These are phyloP conservation scores for Pleurozium schreberi DNA, from an alignment of 225 moss, liverwort and hornwort species.

Conservation along the genomic window DNA sequence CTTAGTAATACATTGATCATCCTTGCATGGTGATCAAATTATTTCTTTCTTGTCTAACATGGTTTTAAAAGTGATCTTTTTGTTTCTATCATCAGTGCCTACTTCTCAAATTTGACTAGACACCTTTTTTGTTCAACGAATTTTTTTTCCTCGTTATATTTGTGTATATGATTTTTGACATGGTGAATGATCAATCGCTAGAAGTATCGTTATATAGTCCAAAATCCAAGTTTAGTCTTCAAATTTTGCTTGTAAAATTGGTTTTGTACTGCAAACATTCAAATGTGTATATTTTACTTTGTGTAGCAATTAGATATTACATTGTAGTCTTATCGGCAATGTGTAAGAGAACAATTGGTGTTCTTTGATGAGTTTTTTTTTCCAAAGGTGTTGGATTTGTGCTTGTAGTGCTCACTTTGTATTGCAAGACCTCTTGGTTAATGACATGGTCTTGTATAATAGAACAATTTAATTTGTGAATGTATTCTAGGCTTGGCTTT, in stretches of 20 bases:
- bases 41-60: neutral
- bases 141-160: neutral
- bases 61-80: neutral
- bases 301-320: neutral
- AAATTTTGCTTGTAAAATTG: neutral
- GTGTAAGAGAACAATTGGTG: neutral
- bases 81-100: fast-evolving
- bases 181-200: neutral
- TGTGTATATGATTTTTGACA: neutral
- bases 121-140: neutral
- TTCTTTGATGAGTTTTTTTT: neutral
- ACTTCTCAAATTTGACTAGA: fast-evolving
- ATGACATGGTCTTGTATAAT: too few species aligned
- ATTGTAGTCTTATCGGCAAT: neutral
- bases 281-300: neutral
- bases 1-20: neutral
- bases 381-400: too few species aligned
- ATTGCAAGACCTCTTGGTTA: too few species aligned
- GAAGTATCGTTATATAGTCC: neutral
- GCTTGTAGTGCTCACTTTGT: too few species aligned
- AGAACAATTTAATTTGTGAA: too few species aligned
- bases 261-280: neutral
- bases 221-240: neutral
- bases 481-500: too few species aligned
- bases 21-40: neutral